Conservation (phyloP, 1,284 basidiomycete genomes). For the Tilletia horrida region DNA sequence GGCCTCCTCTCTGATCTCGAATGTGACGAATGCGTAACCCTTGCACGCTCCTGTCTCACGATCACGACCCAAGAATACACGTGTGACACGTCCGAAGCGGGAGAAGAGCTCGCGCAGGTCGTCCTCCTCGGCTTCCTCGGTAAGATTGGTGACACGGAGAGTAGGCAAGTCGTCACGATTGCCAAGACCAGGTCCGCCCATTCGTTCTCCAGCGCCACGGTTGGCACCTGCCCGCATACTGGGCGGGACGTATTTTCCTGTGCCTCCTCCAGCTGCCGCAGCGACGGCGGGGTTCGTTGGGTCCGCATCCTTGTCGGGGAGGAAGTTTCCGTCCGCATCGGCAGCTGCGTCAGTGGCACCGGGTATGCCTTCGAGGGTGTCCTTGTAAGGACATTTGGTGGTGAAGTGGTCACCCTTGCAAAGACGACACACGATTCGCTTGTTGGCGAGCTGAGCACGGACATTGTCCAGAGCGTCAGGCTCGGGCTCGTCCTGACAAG, state of each 20-base stretch:
- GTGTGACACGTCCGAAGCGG: conserved; percentile 65
- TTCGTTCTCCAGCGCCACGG: conserved; percentile 71
- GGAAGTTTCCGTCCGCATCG: conserved; percentile 61
- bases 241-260: conserved; percentile 87
- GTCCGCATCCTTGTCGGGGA: conserved; percentile 54
- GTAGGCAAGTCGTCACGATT: conserved; percentile 89
- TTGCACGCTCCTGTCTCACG: conserved; percentile 91
- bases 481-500: conserved; percentile 63
- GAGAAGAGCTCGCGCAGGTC: conserved; percentile 87
- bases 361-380: conserved; percentile 69
- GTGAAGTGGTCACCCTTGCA: conserved; percentile 98
- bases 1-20: conserved; percentile 75
- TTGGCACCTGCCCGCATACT: conserved; percentile 72
- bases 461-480: conserved; percentile 68
- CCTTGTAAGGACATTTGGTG: conserved; percentile 96
- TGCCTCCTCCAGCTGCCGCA: conserved; percentile 21
- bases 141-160: conserved; percentile 93
- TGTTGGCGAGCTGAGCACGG: conserved; percentile 68
- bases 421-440: conserved; percentile 86
- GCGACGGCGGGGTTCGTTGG: conserved; percentile 52
- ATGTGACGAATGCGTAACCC: conserved; percentile 93
- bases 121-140: conserved; percentile 88
- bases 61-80: conserved; percentile 92
- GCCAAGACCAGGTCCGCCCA: conserved; percentile 59
- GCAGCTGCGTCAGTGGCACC: conserved; percentile 58